phyloP scores from a whole-genome alignment of 176 grass and related monocot species.

The Stipa capillata region DNA sequence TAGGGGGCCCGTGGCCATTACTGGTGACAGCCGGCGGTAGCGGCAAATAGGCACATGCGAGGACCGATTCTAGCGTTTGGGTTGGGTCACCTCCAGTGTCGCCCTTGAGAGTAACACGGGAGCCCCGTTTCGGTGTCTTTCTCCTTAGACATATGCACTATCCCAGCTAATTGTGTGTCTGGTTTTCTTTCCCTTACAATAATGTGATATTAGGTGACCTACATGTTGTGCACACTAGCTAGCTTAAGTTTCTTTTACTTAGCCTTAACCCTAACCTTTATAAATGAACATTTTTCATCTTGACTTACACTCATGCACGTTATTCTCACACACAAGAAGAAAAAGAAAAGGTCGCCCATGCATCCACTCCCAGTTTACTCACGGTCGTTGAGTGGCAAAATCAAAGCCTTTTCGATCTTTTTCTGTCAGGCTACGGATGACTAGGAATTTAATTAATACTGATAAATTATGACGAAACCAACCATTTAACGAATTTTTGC shows the following conservation, averaged over 20 bases:
- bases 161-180: neutral
- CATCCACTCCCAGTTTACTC: neutral
- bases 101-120: too few relatives aligned
- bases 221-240: neutral
- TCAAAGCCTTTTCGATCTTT: neutral
- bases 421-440: neutral
- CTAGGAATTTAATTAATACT: conserved; percentile 3
- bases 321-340: neutral
- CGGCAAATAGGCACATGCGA: too few relatives aligned
- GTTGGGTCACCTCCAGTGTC: too few relatives aligned
- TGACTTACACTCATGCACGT: neutral
- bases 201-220: neutral
- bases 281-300: neutral
- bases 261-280: neutral
- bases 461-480: neutral
- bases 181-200: neutral
- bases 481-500: neutral
- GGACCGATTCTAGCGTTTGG: too few relatives aligned
- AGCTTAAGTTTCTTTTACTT: neutral
- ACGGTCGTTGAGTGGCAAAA: neutral
- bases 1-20: too few relatives aligned
- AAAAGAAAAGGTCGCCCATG: neutral
- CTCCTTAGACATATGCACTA: too few relatives aligned
- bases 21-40: too few relatives aligned
- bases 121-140: too few relatives aligned